Base-by-base conservation (phyloP, 805 yeast species). In the Candida tibetensis region DNA sequence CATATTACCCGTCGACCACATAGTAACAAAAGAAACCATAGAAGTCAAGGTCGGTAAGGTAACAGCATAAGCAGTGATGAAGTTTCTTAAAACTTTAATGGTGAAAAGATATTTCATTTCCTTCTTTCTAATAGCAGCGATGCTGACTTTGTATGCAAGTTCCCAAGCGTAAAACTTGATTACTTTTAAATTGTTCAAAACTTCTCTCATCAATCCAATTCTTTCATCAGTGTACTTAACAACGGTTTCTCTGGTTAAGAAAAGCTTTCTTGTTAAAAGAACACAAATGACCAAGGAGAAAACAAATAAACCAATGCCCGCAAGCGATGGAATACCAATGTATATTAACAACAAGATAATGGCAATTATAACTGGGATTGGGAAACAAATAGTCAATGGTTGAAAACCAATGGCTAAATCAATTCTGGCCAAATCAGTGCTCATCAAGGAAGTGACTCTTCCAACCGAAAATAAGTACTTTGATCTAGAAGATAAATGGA, bases 111-210 rank as follows among this genome's bases (percentile, higher is more conserved):
- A 52, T 37, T 55, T 55, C 73, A 69, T 68, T 52, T 70, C 76
- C 15, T 51, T 44, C 21, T 51, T 55, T 42, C 76, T 54, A n/a
- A 60, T 58, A n/a, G 55, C 46, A 21, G 64, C 53, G 34, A 70
- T 60, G 41, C 49, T 57, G 28, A 51, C 38, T 45, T 61, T 60
- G 52, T 70, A 70, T 14, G 76, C 71, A 37, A 55, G 22, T 51
- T 70, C 76, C 76, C 76, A 70, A 10, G 74, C 69, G 45, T 69
- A 70, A 37, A 61, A 70, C 51, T 70, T 70, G 49, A 70, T 68
- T 21, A 69, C 53, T 46, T 70, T 70, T 44, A 70, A 52, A 48
- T 68, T 64, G 34, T 52, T 52, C 40, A 70, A 57, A 25, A 65
- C 58, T 48, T 70, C 74, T 42, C 72, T 60, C 67, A 70, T 68